Evolutionary conservation across 306 rosid genomes (phyloP).

Genomic region (Citrullus amarus): DNA sequence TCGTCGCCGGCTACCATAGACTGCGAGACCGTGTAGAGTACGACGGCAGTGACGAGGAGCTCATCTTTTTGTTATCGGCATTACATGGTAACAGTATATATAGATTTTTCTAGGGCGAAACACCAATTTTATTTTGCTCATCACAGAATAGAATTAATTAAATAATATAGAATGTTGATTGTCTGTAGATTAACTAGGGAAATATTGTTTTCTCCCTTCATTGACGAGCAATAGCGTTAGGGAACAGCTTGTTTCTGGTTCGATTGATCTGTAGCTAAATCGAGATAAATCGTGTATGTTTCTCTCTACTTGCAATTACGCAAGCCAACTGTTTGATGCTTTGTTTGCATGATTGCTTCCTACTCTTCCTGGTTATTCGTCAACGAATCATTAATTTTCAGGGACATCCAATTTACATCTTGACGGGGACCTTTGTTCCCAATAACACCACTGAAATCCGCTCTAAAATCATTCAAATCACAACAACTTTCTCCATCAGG

Average conservation of each 20-base stretch:
- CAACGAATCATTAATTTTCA: neutral
- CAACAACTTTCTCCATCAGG: neutral
- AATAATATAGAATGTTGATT: neutral
- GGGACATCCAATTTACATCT: neutral
- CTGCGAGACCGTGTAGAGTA: slow-evolving; percentile 49
- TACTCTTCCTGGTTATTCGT: neutral
- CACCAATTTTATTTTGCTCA: neutral
- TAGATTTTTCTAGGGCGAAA: slow-evolving; percentile 33
- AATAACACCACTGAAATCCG: neutral
- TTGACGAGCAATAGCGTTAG: neutral
- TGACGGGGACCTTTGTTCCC: neutral
- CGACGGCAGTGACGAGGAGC: slow-evolving; percentile 42
- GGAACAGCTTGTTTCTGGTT: neutral
- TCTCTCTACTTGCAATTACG: neutral
- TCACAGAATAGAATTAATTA: neutral
- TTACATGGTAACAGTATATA: slow-evolving; percentile 37
- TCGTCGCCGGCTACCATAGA: slow-evolving; percentile 35
- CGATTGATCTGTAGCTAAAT: neutral
- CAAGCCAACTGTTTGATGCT: neutral
- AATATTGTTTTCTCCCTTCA: neutral
- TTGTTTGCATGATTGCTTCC: neutral
- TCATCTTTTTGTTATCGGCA: slow-evolving; percentile 44
- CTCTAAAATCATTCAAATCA: neutral
- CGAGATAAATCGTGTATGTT: neutral
- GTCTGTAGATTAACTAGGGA: neutral